phyloP scores from a whole-genome alignment of 1,139 yeast genomes.

The Pneumocystis canis region DNA sequence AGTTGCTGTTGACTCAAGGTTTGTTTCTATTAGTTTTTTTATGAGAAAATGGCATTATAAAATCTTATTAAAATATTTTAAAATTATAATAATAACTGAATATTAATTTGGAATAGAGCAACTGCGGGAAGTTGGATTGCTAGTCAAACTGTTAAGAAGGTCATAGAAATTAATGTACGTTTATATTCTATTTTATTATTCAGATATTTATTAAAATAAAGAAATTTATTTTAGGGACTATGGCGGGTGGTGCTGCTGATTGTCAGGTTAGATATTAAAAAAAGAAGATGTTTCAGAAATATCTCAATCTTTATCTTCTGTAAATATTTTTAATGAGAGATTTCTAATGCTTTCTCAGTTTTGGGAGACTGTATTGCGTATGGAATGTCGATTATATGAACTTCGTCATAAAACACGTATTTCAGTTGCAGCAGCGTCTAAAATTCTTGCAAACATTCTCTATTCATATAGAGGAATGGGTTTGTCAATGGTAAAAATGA shows the following conservation, averaged over 20 bases:
- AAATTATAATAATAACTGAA: not conserved
- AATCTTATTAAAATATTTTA: not conserved
- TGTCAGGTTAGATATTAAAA: constrained; percentile 39
- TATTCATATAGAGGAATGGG: constrained; percentile 96
- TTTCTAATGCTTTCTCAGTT: constrained; percentile 24
- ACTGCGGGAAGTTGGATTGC: constrained; percentile 99
- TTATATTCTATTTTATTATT: constrained; percentile 23
- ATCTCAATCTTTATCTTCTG: not conserved
- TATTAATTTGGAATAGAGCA: constrained; percentile 50
- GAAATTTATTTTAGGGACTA: constrained; percentile 59
- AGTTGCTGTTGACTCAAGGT: constrained; percentile 10
- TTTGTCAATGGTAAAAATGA: constrained; percentile 51
- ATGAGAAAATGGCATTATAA: too few relatives aligned
- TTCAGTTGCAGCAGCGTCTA: constrained; percentile 92
- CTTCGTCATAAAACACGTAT: constrained; percentile 87
- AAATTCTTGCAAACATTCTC: constrained; percentile 75
- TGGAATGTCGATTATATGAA: constrained; percentile 92
- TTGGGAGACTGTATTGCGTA: constrained; percentile 98
- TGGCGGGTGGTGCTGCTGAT: constrained; percentile 99
- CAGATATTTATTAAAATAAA: not conserved
- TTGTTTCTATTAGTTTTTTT: not conserved
- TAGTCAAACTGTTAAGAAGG: constrained; percentile 93
- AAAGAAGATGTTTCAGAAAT: not conserved
- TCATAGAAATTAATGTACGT: constrained; percentile 79
- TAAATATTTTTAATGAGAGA: not conserved